These are phyloP conservation scores for Fusarium protoensiforme DNA, from an alignment of 2,329 filamentous ascomycete genomes.

Conservation along the genomic window DNA sequence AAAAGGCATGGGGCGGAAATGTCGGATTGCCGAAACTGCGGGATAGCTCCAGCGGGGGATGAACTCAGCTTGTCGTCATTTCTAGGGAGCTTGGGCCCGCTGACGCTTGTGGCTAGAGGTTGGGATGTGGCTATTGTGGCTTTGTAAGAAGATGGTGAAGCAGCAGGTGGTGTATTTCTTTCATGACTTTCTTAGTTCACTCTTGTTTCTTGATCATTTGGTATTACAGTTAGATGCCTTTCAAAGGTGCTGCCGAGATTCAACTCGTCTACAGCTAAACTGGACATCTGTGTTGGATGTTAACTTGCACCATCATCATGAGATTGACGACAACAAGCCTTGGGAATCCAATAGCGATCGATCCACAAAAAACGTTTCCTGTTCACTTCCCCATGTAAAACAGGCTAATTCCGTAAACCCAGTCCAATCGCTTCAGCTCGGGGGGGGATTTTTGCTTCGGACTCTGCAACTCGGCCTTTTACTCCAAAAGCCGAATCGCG, in stretches of 20 bases:
- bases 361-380: background rate
- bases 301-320: constrained; percentile 1
- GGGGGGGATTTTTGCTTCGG: background rate
- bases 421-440: background rate
- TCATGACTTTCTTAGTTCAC: no score
- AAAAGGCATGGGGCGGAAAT: constrained; percentile 28
- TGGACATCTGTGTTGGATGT: background rate
- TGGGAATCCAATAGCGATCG: background rate
- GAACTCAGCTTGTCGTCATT: constrained; percentile 47
- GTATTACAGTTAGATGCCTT: background rate
- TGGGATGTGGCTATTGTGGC: constrained; percentile 16
- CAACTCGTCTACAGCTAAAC: background rate
- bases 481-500: constrained; percentile 15
- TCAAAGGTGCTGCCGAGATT: background rate
- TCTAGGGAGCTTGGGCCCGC: constrained; percentile 27
- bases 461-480: no score
- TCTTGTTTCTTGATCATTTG: background rate
- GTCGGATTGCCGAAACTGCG: constrained; percentile 44
- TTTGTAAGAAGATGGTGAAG: background rate
- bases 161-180: no score
- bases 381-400: background rate
- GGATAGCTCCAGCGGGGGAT: constrained; percentile 6
- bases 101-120: constrained; percentile 8
- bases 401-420: background rate
- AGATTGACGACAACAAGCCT: background rate